Percentiles rank a stretch among this genome's conserved stretches.
These are phyloP conservation scores for Persicaria tinctoria DNA, from an alignment of 148 eudicot genomes.

Conservation along the genomic window DNA sequence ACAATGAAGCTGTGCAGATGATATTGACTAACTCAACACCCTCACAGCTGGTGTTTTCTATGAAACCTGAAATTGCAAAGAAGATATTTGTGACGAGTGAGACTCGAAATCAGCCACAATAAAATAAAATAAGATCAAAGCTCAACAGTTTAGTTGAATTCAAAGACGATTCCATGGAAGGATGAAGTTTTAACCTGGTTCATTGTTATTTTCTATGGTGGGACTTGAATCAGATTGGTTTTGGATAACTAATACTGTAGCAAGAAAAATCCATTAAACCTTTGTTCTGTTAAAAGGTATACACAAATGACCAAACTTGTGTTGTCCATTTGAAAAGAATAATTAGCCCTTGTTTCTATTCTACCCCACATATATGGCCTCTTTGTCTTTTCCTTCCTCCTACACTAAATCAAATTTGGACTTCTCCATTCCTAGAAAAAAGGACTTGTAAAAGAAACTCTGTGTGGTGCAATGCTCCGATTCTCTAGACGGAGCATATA, in stretches of 20 bases:
- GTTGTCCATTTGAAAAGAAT: not conserved
- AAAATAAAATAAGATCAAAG: not conserved
- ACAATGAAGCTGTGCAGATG: not conserved
- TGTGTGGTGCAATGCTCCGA: no score
- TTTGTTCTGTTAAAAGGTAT: not conserved
- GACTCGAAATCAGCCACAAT: not conserved
- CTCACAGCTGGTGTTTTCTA: not conserved
- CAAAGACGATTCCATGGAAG: not conserved
- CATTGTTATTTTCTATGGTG: not conserved
- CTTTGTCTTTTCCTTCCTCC: constrained; percentile 8
- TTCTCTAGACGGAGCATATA: no score
- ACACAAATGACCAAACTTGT: not conserved
- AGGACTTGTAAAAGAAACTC: no score
- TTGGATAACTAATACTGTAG: not conserved
- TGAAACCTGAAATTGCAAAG: constrained; percentile 3
- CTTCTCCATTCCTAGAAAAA: not conserved
- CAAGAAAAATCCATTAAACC: not conserved
- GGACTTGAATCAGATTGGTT: not conserved
- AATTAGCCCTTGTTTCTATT: not conserved
- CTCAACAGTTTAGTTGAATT: not conserved
- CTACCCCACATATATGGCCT: not conserved
- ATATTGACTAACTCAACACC: not conserved
- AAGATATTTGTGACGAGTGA: not conserved
- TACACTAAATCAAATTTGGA: constrained; percentile 3
- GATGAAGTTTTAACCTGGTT: not conserved